Conservation (phyloP, 129 eudicot species). For the Centrapalus pauciflorus region DNA sequence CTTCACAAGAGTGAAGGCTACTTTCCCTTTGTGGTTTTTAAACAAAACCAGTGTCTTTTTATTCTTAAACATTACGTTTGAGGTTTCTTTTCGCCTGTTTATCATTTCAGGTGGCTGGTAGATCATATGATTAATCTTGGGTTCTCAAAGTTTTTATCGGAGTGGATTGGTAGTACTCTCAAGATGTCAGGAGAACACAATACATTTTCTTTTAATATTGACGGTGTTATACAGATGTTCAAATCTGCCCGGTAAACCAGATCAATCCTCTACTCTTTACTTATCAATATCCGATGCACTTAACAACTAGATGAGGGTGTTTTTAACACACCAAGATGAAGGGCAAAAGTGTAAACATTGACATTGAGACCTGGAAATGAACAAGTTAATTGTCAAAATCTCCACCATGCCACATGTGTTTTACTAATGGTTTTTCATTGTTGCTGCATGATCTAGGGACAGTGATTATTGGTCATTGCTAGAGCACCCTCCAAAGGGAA, state of each 20-base stretch:
- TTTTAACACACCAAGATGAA: no score
- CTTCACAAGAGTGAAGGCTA: conserved; percentile 50
- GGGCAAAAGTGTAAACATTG: no score
- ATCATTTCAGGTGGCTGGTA: conserved; percentile 59
- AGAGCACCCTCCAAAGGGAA: conserved; percentile 64
- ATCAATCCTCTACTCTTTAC: background rate
- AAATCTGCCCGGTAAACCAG: conserved; percentile 46
- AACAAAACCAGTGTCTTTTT: background rate
- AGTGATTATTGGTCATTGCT: conserved; percentile 57
- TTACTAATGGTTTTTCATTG: background rate
- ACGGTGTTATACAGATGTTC: conserved; percentile 68
- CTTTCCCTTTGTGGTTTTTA: background rate
- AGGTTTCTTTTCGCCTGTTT: background rate
- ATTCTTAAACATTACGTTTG: background rate
- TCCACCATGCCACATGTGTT: background rate
- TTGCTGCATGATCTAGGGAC: conserved; percentile 33
- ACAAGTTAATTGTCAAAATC: no score
- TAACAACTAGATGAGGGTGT: background rate
- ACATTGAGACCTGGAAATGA: no score
- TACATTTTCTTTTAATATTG: conserved; percentile 60
- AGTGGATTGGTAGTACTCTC: conserved; percentile 63
- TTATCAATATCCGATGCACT: background rate
- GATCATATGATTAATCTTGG: conserved; percentile 72
- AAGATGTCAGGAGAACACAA: conserved; percentile 54
- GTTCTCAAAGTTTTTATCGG: conserved; percentile 57